These are phyloP conservation scores for Ophiocordyceps sinensis DNA, from an alignment of 2,329 filamentous ascomycete genomes.

Conservation along the genomic window DNA sequence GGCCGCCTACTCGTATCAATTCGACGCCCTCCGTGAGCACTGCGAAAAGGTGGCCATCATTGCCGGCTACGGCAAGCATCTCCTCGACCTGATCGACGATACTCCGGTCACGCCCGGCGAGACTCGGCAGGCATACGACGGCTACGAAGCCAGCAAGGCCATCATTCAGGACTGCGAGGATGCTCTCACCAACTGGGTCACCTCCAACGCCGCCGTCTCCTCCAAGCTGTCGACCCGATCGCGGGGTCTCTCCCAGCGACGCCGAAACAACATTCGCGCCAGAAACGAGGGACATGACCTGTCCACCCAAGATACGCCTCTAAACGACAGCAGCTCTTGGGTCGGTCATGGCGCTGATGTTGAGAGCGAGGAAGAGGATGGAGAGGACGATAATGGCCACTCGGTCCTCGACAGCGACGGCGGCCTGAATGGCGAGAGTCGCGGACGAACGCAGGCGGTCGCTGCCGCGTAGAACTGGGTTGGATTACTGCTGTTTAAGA, in stretches of 20 bases:
- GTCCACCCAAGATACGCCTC: conserved; percentile 63
- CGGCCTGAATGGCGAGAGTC: conserved; percentile 39
- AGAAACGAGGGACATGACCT: conserved; percentile 64
- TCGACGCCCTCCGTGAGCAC: conserved; percentile 92
- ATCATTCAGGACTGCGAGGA: conserved; percentile 99
- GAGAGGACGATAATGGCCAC: conserved; percentile 38
- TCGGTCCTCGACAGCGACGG: conserved; percentile 38
- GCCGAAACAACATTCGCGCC: conserved; percentile 55
- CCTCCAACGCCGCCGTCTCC: conserved; percentile 74
- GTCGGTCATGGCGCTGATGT: conserved; percentile 53
- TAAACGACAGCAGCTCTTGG: conserved; percentile 75
- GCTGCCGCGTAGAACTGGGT: conserved; percentile 24
- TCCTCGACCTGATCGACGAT: conserved; percentile 93
- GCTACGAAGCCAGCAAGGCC: conserved; percentile 94
- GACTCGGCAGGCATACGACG: conserved; percentile 89
- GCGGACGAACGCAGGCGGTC: conserved; percentile 39
- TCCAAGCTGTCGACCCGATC: conserved; percentile 79
- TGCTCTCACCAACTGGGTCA: conserved; percentile 92
- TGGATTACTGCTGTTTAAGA: background rate
- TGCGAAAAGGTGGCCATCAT: conserved; percentile 98
- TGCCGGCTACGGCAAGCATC: conserved; percentile 92
- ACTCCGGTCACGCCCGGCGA: conserved; percentile 94
- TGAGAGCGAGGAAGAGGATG: conserved; percentile 49
- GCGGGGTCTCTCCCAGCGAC: conserved; percentile 74
- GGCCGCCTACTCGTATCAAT: conserved; percentile 95